These are phyloP conservation scores for Phytopythium boreale DNA, from an alignment of 352 stramenopile genomes.

Conservation along the genomic window DNA sequence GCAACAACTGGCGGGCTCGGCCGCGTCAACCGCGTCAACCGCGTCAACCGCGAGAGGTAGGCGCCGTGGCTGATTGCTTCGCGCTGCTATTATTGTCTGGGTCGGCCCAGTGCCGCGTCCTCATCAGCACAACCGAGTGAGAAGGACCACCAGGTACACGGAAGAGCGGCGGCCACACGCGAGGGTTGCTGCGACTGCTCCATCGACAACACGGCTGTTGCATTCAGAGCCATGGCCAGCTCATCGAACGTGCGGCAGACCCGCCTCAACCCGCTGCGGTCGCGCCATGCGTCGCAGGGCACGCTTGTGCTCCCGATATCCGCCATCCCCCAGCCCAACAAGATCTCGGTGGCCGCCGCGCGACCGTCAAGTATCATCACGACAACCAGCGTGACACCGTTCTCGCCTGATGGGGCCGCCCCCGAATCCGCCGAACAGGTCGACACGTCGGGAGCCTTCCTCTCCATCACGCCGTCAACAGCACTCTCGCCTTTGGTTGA, in stretches of 20 bases:
- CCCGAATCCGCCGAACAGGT: neutral
- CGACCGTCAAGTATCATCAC: neutral
- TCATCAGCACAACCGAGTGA: neutral
- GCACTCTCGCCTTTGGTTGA: neutral
- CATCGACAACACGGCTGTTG: neutral
- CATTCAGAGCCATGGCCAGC: neutral
- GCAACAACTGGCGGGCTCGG: too few relatives aligned
- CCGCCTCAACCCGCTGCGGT: slow-evolving; percentile 6
- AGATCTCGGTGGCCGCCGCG: slow-evolving; percentile 6
- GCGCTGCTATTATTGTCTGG: neutral
- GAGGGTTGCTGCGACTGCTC: neutral
- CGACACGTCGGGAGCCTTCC: neutral
- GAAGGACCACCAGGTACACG: neutral
- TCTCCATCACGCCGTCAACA: neutral
- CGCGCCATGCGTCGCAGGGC: slow-evolving; percentile 7
- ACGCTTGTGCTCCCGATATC: neutral
- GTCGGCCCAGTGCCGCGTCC: too few relatives aligned
- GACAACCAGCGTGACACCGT: slow-evolving; percentile 1
- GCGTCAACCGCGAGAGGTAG: too few relatives aligned
- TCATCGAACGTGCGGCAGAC: neutral
- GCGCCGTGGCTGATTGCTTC: too few relatives aligned
- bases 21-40: too few relatives aligned
- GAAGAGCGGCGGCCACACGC: neutral
- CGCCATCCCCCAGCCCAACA: neutral
- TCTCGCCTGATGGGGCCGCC: neutral